Percentiles rank a stretch among this genome's conserved stretches.
Evolutionary conservation across 768 basidiomycete genomes (phyloP).

Genomic region (Suillus ampliporus): DNA sequence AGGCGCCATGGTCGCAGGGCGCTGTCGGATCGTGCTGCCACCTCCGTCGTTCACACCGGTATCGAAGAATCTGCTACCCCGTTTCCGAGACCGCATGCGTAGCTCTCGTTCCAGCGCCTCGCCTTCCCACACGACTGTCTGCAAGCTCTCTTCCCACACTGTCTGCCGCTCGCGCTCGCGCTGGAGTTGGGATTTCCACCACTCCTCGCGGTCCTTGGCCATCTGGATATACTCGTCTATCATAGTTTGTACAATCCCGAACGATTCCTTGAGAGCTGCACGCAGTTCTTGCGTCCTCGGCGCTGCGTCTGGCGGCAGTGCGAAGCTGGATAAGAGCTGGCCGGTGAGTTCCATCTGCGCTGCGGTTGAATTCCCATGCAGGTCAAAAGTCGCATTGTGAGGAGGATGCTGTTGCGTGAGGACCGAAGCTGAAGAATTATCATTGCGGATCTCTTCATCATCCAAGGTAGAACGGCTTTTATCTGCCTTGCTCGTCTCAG

Average conservation of each 20-base stretch:
- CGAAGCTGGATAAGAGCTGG: slow-evolving; percentile 62
- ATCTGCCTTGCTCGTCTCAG: background rate
- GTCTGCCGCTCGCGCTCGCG: slow-evolving; percentile 66
- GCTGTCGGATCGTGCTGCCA: slow-evolving; percentile 25
- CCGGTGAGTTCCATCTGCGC: slow-evolving; percentile 82
- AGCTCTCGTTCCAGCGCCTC: slow-evolving; percentile 85
- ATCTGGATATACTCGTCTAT: slow-evolving; percentile 73
- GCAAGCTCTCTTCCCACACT: slow-evolving; percentile 92
- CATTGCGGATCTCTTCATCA: slow-evolving; percentile 42
- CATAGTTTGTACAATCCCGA: slow-evolving; percentile 60
- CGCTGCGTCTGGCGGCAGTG: slow-evolving; percentile 37
- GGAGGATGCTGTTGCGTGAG: slow-evolving; percentile 53
- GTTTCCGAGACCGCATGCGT: slow-evolving; percentile 58
- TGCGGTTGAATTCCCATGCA: slow-evolving; percentile 70
- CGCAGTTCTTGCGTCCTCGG: slow-evolving; percentile 40
- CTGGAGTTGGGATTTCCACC: slow-evolving; percentile 69
- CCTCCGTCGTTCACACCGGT: slow-evolving; percentile 29
- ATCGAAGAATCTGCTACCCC: slow-evolving; percentile 64
- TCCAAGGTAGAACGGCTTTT: slow-evolving; percentile 1
- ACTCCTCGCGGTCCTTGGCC: slow-evolving; percentile 79
- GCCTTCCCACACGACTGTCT: slow-evolving; percentile 84
- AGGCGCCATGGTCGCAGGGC: slow-evolving; percentile 23
- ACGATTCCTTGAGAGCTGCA: slow-evolving; percentile 64
- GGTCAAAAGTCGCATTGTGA: slow-evolving; percentile 59
- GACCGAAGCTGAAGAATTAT: slow-evolving; percentile 52